Conservation (phyloP, 1,284 basidiomycete species). For the Rhodotorula sp. region DNA sequence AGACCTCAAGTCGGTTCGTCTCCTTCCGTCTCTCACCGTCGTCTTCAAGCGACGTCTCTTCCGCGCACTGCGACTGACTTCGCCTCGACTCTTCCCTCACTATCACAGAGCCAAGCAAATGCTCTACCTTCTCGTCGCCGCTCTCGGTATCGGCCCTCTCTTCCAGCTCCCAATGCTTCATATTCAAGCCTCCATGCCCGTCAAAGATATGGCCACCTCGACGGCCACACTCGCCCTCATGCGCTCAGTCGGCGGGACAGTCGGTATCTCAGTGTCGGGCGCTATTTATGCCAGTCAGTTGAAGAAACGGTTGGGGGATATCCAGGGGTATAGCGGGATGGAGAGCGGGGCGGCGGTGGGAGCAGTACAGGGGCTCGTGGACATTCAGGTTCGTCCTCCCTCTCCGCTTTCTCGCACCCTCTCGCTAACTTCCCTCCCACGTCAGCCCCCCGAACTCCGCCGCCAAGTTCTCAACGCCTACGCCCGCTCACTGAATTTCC, state of each 20-base stretch:
- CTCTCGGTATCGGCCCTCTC: constrained; percentile 34
- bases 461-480: constrained; percentile 65
- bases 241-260: constrained; percentile 70
- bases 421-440: not conserved
- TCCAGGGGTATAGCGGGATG: constrained; percentile 32
- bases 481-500: constrained; percentile 62
- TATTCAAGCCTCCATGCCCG: constrained; percentile 74
- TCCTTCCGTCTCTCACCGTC: too few relatives aligned
- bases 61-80: not conserved
- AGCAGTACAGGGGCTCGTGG: constrained; percentile 41
- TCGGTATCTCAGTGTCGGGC: constrained; percentile 59
- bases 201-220: constrained; percentile 74
- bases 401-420: constrained; percentile 14
- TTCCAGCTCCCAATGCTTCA: constrained; percentile 53
- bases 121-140: constrained; percentile 40
- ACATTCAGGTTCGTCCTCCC: constrained; percentile 29
- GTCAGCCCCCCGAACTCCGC: constrained; percentile 46
- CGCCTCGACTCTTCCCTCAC: too few relatives aligned
- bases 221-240: constrained; percentile 69
- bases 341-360: constrained; percentile 25
- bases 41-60: not conserved
- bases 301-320: constrained; percentile 25
- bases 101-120: constrained; percentile 32
- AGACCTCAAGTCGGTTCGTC: constrained; percentile 26
- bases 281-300: constrained; percentile 44